Percentiles rank a stretch among this genome's conserved stretches.
Conservation (phyloP, 2,329 filamentous ascomycete genomes). For the Claviceps maximensis region DNA sequence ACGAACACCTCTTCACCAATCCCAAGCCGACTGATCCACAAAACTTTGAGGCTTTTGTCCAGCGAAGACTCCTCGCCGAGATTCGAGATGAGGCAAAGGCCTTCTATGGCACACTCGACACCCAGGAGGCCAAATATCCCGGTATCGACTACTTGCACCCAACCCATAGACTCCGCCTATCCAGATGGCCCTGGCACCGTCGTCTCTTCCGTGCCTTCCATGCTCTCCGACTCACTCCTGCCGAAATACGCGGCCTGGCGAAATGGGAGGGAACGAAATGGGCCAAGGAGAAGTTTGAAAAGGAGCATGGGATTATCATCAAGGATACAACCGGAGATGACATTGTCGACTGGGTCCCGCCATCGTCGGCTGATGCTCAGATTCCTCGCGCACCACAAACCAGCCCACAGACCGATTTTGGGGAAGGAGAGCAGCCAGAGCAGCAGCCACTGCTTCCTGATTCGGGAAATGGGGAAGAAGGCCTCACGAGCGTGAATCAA, state of each 20-base stretch:
- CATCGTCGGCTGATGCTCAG: conserved; percentile 4
- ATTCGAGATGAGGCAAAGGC: conserved; percentile 66
- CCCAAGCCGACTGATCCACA: conserved; percentile 54
- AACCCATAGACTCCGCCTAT: conserved; percentile 64
- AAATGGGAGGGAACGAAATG: conserved; percentile 76
- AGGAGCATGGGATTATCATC: conserved; percentile 57
- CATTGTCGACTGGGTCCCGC: conserved; percentile 42
- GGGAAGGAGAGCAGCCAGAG: not conserved
- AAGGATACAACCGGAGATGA: conserved; percentile 58
- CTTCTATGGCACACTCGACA: conserved; percentile 69
- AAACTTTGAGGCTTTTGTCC: conserved; percentile 57
- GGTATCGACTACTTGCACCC: conserved; percentile 64
- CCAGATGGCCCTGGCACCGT: conserved; percentile 63
- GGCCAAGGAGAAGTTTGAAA: conserved; percentile 70
- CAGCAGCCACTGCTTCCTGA: conserved; percentile 2
- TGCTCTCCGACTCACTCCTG: conserved; percentile 49
- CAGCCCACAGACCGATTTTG: no score
- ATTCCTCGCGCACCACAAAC: conserved; percentile 1
- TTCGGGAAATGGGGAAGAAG: conserved; percentile 7
- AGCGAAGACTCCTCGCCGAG: conserved; percentile 59
- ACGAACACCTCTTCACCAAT: conserved; percentile 59
- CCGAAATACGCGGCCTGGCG: conserved; percentile 58
- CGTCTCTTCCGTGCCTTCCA: conserved; percentile 68
- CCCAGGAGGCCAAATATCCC: conserved; percentile 68
- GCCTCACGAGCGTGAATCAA: conserved; percentile 3